A percentile compares a stretch with the other conserved stretches of the same genome.
These are phyloP conservation scores for Hanseniaspora hatyaiensis DNA, from an alignment of 805 yeast species.

Conservation along the genomic window DNA sequence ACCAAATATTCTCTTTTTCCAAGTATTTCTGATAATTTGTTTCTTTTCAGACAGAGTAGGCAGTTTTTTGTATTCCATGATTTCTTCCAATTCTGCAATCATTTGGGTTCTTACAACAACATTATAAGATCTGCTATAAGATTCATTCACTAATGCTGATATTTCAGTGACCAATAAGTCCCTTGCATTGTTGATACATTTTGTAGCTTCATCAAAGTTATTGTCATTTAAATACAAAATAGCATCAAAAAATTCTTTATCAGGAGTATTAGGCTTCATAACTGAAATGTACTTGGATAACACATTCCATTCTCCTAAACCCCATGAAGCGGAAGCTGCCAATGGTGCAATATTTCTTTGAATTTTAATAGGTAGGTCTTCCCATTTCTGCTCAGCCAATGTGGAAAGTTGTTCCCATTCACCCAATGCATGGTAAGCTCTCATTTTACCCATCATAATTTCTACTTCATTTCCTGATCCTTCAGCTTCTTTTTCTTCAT, in stretches of 20 bases:
- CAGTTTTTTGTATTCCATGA: constrained; percentile 72
- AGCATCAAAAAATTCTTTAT: constrained; percentile 88
- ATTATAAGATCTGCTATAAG: constrained; percentile 91
- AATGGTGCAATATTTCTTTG: constrained; percentile 83
- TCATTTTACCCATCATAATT: constrained; percentile 92
- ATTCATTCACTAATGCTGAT: constrained; percentile 87
- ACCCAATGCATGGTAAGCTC: constrained; percentile 95
- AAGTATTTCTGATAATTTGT: constrained; percentile 69
- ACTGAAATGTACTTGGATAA: constrained; percentile 85
- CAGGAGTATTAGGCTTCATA: constrained; percentile 87
- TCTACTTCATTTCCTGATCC: constrained; percentile 53
- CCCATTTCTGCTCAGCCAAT: constrained; percentile 81
- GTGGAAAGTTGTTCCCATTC: constrained; percentile 92
- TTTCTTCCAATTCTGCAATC: constrained; percentile 93
- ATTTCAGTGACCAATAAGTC: constrained; percentile 85
- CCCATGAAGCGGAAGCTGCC: constrained; percentile 99
- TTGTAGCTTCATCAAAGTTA: constrained; percentile 68
- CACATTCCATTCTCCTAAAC: constrained; percentile 89
- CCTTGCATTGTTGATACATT: constrained; percentile 72
- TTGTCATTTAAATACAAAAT: constrained; percentile 75
- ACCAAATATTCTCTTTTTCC: constrained; percentile 86
- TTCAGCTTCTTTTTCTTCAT: constrained; percentile 58
- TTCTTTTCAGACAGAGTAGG: constrained; percentile 77
- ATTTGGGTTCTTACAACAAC: constrained; percentile 95
- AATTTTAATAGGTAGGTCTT: constrained; percentile 54